Conservation (phyloP, 306 rosid genomes). For the Malus sieversii region DNA sequence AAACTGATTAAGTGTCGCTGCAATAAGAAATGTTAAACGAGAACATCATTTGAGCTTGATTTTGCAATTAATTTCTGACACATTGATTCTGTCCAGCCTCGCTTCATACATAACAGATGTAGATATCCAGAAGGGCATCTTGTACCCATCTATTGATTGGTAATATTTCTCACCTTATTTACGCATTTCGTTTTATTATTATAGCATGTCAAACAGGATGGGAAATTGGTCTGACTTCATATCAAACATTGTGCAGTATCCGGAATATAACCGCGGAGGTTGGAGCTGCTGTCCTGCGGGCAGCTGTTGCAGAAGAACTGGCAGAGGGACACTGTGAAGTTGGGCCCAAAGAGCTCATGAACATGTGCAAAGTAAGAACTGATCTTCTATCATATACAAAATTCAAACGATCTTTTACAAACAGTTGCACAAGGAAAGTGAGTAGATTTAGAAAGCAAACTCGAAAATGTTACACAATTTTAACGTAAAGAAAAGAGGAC, state of each 20-base stretch:
- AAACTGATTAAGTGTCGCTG: neutral
- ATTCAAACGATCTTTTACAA: neutral
- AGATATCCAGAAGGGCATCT: conserved; percentile 61
- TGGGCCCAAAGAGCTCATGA: conserved; percentile 53
- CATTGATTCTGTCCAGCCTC: conserved; percentile 57
- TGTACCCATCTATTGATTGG: conserved; percentile 80
- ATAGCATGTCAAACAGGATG: neutral
- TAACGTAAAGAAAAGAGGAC: neutral
- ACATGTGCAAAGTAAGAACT: conserved; percentile 69
- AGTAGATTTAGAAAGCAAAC: neutral
- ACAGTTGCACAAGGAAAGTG: neutral
- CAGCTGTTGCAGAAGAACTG: conserved; percentile 66
- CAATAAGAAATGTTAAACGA: neutral
- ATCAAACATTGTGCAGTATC: conserved; percentile 40
- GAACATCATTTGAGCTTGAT: neutral
- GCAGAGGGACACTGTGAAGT: conserved; percentile 78
- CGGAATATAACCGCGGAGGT: conserved; percentile 73
- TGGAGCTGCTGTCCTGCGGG: conserved; percentile 82
- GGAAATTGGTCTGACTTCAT: conserved; percentile 4
- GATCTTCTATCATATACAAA: neutral
- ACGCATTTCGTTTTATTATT: neutral
- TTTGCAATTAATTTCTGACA: conserved; percentile 27
- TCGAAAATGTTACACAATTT: neutral
- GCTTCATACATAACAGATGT: conserved; percentile 89
- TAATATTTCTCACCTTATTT: conserved; percentile 24